phyloP scores from a whole-genome alignment of 2,329 filamentous ascomycete genomes.

The Chaetomium sp. region DNA sequence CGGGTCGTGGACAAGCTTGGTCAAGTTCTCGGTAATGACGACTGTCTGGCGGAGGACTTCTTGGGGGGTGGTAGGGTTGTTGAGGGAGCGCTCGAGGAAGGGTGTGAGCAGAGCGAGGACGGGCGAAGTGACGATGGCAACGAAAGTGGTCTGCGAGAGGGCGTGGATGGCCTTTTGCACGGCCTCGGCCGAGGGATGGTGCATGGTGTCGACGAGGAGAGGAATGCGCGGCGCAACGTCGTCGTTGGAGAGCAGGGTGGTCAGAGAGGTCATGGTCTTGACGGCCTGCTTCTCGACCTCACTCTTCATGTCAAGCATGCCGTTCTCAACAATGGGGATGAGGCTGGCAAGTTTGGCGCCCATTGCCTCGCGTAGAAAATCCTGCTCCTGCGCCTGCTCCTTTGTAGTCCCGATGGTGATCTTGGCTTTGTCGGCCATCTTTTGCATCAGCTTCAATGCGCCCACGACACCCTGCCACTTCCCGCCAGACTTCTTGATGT shows the following conservation, averaged over 20 bases:
- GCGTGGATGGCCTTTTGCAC: conserved; percentile 96
- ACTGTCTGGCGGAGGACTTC: conserved; percentile 95
- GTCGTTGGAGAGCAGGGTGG: conserved; percentile 90
- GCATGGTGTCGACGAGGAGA: conserved; percentile 90
- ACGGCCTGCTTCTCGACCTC: conserved; percentile 89
- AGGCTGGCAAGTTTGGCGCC: conserved; percentile 81
- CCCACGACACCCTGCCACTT: conserved; percentile 98
- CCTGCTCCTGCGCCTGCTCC: conserved; percentile 85
- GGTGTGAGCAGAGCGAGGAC: conserved; percentile 93
- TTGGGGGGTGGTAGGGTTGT: conserved; percentile 86
- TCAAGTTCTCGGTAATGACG: conserved; percentile 96
- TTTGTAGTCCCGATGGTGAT: conserved; percentile 75
- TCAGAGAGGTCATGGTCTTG: conserved; percentile 88
- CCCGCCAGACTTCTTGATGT: conserved; percentile 79
- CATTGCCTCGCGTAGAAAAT: conserved; percentile 87
- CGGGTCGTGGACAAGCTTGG: conserved; percentile 93
- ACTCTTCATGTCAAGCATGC: conserved; percentile 94
- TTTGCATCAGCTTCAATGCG: conserved; percentile 80
- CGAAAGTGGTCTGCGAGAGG: conserved; percentile 96
- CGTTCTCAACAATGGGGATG: conserved; percentile 86
- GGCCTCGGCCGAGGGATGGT: conserved; percentile 84
- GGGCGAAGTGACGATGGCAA: conserved; percentile 91
- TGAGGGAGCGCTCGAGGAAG: conserved; percentile 89
- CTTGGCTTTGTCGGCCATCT: conserved; percentile 94
- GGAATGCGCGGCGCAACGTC: conserved; percentile 92